A percentile compares a stretch with the other conserved stretches of the same genome.
phyloP scores from a whole-genome alignment of 1,284 basidiomycete genomes.

The Tylopilus sp. region DNA sequence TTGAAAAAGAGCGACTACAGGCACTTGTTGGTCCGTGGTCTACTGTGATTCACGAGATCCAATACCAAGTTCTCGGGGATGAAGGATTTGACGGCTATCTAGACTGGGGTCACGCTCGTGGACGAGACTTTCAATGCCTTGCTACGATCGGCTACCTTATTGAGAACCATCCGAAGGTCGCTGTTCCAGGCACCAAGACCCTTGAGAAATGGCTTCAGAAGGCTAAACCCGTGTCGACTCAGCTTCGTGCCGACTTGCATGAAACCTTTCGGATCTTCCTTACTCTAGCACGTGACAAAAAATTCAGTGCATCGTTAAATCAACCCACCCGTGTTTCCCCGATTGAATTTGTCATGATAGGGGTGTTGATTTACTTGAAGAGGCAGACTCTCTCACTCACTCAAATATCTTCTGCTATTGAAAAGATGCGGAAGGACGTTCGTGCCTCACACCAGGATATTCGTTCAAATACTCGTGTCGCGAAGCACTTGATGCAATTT shows the following conservation, averaged over 20 bases:
- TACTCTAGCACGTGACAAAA: conserved; percentile 37
- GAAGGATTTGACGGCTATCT: conserved; percentile 44
- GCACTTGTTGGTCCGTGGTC: conserved; percentile 45
- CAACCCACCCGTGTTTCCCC: conserved; percentile 43
- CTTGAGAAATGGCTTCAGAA: conserved; percentile 43
- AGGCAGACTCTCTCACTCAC: conserved; percentile 37
- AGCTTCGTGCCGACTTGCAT: conserved; percentile 33
- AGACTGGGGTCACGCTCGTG: conserved; percentile 45
- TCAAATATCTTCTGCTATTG: conserved; percentile 42
- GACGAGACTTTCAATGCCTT: conserved; percentile 47
- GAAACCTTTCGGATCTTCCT: conserved; percentile 44
- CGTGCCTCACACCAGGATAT: conserved; percentile 41
- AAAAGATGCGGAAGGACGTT: conserved; percentile 42
- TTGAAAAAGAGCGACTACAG: conserved; percentile 40
- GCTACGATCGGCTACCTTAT: conserved; percentile 43
- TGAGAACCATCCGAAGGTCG: conserved; percentile 32
- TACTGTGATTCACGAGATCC: conserved; percentile 40
- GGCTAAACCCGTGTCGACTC: conserved; percentile 26
- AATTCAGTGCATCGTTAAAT: conserved; percentile 37
- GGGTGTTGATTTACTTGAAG: conserved; percentile 40
- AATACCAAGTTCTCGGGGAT: conserved; percentile 36
- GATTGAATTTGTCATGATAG: conserved; percentile 47
- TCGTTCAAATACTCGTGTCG: conserved; percentile 40
- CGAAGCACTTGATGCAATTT: conserved; percentile 39
- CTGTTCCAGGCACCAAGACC: conserved; percentile 31